Evolutionary conservation across 352 stramenopile species (phyloP), one percentile per base, ranked within the genome.

Genomic region (Phytophthora europaea): DNA sequence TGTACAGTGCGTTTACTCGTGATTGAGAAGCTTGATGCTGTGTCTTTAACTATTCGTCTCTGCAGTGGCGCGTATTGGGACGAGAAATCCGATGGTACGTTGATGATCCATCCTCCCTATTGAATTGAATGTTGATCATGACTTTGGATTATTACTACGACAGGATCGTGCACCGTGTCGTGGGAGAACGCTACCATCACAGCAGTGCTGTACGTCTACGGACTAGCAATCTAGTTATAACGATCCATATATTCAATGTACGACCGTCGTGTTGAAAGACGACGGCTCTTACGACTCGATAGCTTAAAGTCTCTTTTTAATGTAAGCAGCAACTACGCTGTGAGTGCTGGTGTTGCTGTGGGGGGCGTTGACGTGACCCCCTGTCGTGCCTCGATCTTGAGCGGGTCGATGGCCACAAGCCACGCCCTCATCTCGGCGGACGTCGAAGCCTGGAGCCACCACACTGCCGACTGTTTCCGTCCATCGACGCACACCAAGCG

Each of bases 161-260:
- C 34, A 94, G 87, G 88, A 8, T 82, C 84, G 0, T 95, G 88
- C 58, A 85, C 81, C 7, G 81, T 95, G 20, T 90, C 82, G 10
- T 94, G 88, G 88, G 86, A 95, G 65, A 95, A 95, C 62, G 76
- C 69, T 4, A 88, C 83, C 10, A 93, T 94, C 63, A 81, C 84
- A 18, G 84, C 83, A 18, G 78, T 92, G 33, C 55, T 95, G 16
- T 85, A 79, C 8, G 83, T 94, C 53, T 95, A 95, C 43, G 88
- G 88, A 12, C 65, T 95, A 31, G 85, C 88, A 77, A 79, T 71
- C 65, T 79, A 38, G 75, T 6, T 58, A 23, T 13, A 15, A 20
- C 20, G 23, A 62, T 63, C 31, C 16, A 62, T 62, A 13, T 31
- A 67, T 67, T 65, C 22, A 71, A 38, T 22, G 36, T 34, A 59